Conservation (phyloP, 805 yeast genomes). For the Ogataea paraovalis region DNA sequence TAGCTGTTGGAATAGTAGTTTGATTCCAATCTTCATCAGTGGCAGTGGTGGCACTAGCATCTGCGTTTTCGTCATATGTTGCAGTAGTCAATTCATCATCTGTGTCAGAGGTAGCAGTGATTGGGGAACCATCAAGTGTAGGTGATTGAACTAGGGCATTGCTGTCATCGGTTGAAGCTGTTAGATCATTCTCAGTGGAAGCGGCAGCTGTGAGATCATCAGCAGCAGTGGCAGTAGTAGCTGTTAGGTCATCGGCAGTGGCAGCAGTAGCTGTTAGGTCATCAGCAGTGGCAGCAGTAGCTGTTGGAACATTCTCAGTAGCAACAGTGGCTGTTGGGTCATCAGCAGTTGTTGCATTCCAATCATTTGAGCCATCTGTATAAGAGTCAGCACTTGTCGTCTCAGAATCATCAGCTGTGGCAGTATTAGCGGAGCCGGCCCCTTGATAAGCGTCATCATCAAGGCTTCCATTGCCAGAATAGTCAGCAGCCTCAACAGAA, state of each 20-base stretch:
- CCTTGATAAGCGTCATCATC: constrained; percentile 12
- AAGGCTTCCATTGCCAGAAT: constrained; percentile 13
- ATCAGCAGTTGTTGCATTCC: too few species aligned
- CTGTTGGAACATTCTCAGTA: not conserved
- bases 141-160: too few species aligned
- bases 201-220: not conserved
- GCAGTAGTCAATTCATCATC: too few species aligned
- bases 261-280: not conserved
- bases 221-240: not conserved
- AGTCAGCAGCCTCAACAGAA: constrained; percentile 5
- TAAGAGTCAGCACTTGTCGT: not conserved
- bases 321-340: not conserved
- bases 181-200: not conserved
- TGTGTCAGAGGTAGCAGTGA: too few species aligned
- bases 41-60: not conserved
- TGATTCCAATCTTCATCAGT: not conserved
- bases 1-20: constrained; percentile 6
- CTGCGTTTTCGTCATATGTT: too few species aligned
- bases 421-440: constrained; percentile 2
- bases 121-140: too few species aligned
- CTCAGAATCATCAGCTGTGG: constrained; percentile 5
- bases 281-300: not conserved
- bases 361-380: too few species aligned
- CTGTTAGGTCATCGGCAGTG: not conserved
- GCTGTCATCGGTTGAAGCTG: not conserved